A percentile compares a stretch with the other conserved stretches of the same genome.
Evolutionary conservation across 345 rosid species (phyloP).

Genomic region (Ailanthus altissimus): DNA sequence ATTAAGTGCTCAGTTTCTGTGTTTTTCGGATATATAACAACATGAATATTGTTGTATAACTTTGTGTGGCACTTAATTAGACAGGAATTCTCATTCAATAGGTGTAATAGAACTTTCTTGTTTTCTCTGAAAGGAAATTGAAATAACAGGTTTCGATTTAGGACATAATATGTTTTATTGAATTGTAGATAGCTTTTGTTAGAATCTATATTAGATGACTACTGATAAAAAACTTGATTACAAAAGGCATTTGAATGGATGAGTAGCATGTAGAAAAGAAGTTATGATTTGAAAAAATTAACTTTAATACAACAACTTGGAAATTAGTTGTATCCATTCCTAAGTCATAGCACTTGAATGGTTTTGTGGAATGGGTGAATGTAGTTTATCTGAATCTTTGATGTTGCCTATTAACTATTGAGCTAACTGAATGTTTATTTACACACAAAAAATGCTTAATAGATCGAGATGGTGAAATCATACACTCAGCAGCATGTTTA

Average conservation of each 20-base stretch:
- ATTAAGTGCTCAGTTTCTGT: not conserved
- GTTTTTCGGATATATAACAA: not conserved
- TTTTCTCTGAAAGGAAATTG: not conserved
- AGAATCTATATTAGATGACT: not conserved
- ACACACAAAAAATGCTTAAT: not conserved
- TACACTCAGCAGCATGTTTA: conserved; percentile 85
- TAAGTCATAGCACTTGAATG: not conserved
- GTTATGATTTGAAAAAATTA: not conserved
- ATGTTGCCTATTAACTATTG: not conserved
- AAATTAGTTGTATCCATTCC: not conserved
- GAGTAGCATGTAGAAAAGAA: not conserved
- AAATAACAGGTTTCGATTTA: not conserved
- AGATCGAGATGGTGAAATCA: conserved; percentile 65
- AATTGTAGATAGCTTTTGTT: not conserved
- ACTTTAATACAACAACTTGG: not conserved
- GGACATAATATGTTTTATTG: not conserved
- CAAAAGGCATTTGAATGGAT: not conserved
- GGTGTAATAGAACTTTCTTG: not conserved
- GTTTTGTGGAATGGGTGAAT: not conserved
- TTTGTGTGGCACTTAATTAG: not conserved
- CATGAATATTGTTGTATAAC: not conserved
- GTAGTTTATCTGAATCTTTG: not conserved
- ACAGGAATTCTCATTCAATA: not conserved
- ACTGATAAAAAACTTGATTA: not conserved
- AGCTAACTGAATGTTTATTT: conserved; percentile 15